Evolutionary conservation across 2,329 filamentous ascomycete species (phyloP).

Genomic region (Cryphonectria japonica): DNA sequence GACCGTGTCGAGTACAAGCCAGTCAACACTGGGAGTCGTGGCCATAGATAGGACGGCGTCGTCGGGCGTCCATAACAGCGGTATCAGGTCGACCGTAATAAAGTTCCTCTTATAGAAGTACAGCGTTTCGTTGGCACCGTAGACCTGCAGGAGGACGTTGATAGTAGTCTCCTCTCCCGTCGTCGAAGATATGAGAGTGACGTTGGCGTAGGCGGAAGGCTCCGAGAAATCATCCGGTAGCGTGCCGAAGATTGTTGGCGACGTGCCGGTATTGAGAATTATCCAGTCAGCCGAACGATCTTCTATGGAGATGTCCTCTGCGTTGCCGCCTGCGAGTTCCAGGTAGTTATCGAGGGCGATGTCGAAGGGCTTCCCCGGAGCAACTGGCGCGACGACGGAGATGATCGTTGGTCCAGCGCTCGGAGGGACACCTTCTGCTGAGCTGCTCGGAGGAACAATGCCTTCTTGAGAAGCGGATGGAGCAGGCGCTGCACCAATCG

Average conservation of each 20-base stretch:
- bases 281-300: constrained; percentile 4
- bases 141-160: background rate
- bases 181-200: background rate
- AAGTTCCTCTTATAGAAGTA: background rate
- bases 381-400: background rate
- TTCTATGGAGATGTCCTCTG: background rate
- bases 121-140: background rate
- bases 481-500: background rate
- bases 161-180: background rate
- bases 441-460: background rate
- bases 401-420: background rate
- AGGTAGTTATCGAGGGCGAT: background rate
- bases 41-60: background rate
- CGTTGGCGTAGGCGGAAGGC: background rate
- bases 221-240: background rate
- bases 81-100: background rate
- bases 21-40: background rate
- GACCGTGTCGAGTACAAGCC: background rate
- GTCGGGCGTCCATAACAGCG: background rate
- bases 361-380: constrained; percentile 3
- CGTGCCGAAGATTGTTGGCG: background rate
- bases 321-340: background rate
- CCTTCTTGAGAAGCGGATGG: background rate
- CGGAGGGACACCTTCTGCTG: background rate
- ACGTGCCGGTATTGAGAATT: background rate